Conservation (phyloP, 768 basidiomycete genomes). For the Serendipita sp. region DNA sequence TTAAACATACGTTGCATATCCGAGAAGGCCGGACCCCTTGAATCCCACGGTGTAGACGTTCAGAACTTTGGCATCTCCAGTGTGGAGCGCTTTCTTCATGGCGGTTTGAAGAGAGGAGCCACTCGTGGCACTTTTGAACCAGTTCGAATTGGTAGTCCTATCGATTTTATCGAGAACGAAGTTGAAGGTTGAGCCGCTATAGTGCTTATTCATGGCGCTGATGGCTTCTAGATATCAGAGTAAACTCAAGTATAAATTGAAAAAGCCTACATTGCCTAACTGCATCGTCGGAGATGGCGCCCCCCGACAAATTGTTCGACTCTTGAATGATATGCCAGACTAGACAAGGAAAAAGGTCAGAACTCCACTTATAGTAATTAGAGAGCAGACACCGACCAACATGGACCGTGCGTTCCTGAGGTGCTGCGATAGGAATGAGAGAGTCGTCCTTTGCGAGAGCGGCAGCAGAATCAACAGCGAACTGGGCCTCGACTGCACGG, state of each 20-base stretch:
- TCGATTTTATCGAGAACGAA: neutral
- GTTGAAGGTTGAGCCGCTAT: neutral
- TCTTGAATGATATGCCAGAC: conserved; percentile 40
- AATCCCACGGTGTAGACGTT: neutral
- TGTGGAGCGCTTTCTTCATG: neutral
- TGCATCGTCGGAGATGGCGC: neutral
- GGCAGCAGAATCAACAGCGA: neutral
- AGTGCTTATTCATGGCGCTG: neutral
- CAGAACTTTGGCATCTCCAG: neutral
- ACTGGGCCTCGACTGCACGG: neutral
- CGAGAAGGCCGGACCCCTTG: neutral
- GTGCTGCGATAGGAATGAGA: neutral
- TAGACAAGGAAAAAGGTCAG: conserved; percentile 10
- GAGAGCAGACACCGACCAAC: neutral
- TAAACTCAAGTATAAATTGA: too few species aligned
- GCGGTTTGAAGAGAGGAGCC: neutral
- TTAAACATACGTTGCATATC: neutral
- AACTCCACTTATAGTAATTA: neutral
- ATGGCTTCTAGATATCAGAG: neutral
- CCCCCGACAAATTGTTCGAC: neutral
- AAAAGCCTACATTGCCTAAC: neutral
- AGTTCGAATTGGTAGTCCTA: neutral
- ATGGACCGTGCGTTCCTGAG: neutral
- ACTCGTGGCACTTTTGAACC: neutral
- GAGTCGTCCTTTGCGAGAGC: neutral